Evolutionary conservation across 1,139 yeast genomes (phyloP), one percentile per base, ranked within the genome.

Genomic region (Hyphopichia fennica): DNA sequence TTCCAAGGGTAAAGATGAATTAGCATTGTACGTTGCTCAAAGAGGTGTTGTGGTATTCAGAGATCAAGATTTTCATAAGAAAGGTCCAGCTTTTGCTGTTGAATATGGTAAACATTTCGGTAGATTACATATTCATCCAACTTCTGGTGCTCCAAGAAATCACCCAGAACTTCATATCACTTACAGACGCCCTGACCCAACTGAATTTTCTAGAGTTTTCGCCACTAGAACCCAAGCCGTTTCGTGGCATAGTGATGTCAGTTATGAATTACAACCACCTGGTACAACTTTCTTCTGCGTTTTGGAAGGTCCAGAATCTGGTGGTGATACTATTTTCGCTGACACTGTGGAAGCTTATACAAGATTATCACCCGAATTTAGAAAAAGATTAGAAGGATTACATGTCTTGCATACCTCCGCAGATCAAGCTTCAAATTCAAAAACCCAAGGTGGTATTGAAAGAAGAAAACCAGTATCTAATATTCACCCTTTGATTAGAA

Each of bases 291-390:
- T 81, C 33, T 78, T 84, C 53, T 68, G 79, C 34, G 74, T 81
- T 45, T 61, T 77, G 39, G 82, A 72, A 51, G 85, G 82, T 28
- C 84, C 88, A 32, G 76, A 73, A 38, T 59, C 77, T 15, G 87
- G 87, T 35, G 89, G 90, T 43, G 89, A 84, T 57, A 84, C 90
- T 9, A 62, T 79, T 36, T 84, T 84, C 65, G 72, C 81, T 7
- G 81, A 79, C 50, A 72, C 81, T 20, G 72, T 77, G 42, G 87
- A 81, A 46, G 79, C 85, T 4, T 84, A 81, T 57, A 81, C 82
- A 47, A 63, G 82, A 49, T 65, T 82, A 41, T 80, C 85, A 1
- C 83, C 83, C 18, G 63, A 63, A 8, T 65, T 82, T 57, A 72
- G 76, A 51, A 58, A 69, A 40, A 69, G 77, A 52, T 56, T 81